A percentile compares a stretch with the other conserved stretches of the same genome.
phyloP scores from a whole-genome alignment of 177 flowering plant genomes.

The Vitis hybrid region DNA sequence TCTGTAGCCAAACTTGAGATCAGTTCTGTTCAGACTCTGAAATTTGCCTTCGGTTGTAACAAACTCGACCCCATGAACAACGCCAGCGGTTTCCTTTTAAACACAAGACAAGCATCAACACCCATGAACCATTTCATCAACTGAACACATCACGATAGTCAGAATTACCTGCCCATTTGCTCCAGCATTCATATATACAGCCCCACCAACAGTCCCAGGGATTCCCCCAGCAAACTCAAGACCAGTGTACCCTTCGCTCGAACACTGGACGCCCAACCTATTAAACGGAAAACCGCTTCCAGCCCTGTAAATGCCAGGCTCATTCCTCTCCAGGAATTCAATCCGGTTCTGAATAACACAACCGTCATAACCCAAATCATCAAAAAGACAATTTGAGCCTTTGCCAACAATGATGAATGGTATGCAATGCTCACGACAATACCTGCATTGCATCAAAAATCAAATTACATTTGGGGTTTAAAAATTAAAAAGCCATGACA shows the following conservation, averaged over 20 bases:
- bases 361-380: slow-evolving; percentile 53
- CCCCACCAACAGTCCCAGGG: slow-evolving; percentile 56
- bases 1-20: slow-evolving; percentile 46
- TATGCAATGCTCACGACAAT: slow-evolving; percentile 30
- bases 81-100: slow-evolving; percentile 39
- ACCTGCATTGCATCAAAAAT: slow-evolving; percentile 21
- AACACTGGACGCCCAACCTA: slow-evolving; percentile 32
- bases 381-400: slow-evolving; percentile 62
- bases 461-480: too few species aligned
- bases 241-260: slow-evolving; percentile 35
- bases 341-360: slow-evolving; percentile 46
- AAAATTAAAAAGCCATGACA: too few species aligned
- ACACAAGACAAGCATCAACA: not conserved
- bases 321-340: slow-evolving; percentile 37
- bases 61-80: slow-evolving; percentile 40
- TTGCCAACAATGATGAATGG: slow-evolving; percentile 39
- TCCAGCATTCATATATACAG: slow-evolving; percentile 58
- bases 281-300: slow-evolving; percentile 51
- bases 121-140: not conserved
- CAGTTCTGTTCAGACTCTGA: slow-evolving; percentile 25
- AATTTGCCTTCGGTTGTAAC: slow-evolving; percentile 31
- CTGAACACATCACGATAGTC: not conserved
- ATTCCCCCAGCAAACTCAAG: slow-evolving; percentile 55
- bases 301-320: slow-evolving; percentile 40
- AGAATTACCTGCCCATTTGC: slow-evolving; percentile 39